Conservation (phyloP, 75 land plant genomes). For the Cupressus sempervirens region DNA sequence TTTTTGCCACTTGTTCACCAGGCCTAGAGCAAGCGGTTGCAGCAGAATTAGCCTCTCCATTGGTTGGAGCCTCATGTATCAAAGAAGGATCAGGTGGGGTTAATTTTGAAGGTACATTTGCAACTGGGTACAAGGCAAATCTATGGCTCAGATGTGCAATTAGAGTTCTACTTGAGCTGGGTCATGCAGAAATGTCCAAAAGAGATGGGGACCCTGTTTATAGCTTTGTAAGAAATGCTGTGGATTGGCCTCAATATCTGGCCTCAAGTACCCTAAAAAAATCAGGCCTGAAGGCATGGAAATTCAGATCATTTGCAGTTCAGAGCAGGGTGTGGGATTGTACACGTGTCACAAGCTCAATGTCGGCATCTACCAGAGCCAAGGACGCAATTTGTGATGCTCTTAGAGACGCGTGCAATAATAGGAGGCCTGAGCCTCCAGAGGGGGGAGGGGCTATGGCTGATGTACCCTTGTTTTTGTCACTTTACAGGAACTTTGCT, state of each 20-base stretch:
- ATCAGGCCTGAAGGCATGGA: constrained; percentile 6
- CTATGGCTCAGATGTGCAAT: constrained; percentile 45
- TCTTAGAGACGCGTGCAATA: constrained; percentile 32
- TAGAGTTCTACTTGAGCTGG: constrained; percentile 35
- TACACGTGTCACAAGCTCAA: constrained; percentile 26
- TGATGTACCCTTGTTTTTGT: constrained; percentile 46
- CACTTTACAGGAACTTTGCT: constrained; percentile 34
- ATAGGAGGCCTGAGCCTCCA: constrained; percentile 38
- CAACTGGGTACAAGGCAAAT: constrained; percentile 34
- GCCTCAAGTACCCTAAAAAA: constrained; percentile 11
- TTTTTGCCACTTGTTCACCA: constrained; percentile 42
- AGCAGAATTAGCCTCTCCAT: constrained; percentile 30
- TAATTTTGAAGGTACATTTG: constrained; percentile 23
- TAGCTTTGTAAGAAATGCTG: constrained; percentile 27
- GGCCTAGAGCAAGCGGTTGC: constrained; percentile 46
- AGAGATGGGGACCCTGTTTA: constrained; percentile 34
- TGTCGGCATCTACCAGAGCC: constrained; percentile 35
- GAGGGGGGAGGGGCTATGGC: constrained; percentile 22
- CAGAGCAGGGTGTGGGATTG: constrained; percentile 40
- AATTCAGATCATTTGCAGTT: constrained; percentile 37
- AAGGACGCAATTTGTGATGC: constrained; percentile 52
- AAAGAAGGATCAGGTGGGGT: constrained; percentile 38
- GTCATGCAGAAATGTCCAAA: constrained; percentile 14
- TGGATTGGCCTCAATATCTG: constrained; percentile 33
- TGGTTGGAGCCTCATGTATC: constrained; percentile 25